Base-by-base conservation (phyloP, 768 basidiomycete species). In the Amanita molliuscula region DNA sequence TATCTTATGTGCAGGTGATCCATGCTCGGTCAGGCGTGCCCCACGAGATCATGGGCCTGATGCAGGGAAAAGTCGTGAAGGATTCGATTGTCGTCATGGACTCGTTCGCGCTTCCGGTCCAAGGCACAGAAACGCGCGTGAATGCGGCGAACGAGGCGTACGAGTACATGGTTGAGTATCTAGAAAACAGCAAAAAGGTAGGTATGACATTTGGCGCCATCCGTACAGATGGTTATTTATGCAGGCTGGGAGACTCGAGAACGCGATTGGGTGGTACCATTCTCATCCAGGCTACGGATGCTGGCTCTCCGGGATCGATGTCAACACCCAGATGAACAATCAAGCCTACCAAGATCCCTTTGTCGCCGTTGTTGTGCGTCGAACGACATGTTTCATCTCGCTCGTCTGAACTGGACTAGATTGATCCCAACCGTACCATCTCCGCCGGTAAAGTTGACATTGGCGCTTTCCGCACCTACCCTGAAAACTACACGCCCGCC, bases 211-310 rank as follows among this genome's bases (percentile, higher is more conserved):
- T 36, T 53, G 1, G 34, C 36, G 50, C 18, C 34, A n/a, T 15
- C 44, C 18, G 10, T 13, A 53, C 9, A 43, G 6, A 41, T 13
- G 40, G 29, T 50, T 47, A 44, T 47, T 25, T 26, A 44, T 48
- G 13, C 16, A 96, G 82, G 92, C 88, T 11, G 86, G 84, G 45
- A 72, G 93, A 60, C 71, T 81, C 43, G 92, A 95, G 64, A 82
- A 93, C 62, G 84, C 82, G 6, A 88, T 94, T 56, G 92, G 92
- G n/a, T 95, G 92, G 92, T 96, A 96, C 63, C 92, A 96, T 65
- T 95, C 92, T 13, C 96, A 99, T 70, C 96, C 96, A 4, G 96
- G 96, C 11, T 99, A 98, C 62, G 96, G 96, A 15, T 99, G 96
- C 65, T 99, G 96, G 96, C 70, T 99, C 7, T 97, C 94, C 10